Base-by-base conservation (phyloP, 352 stramenopile species). In the Globisporangium carolinianum region DNA sequence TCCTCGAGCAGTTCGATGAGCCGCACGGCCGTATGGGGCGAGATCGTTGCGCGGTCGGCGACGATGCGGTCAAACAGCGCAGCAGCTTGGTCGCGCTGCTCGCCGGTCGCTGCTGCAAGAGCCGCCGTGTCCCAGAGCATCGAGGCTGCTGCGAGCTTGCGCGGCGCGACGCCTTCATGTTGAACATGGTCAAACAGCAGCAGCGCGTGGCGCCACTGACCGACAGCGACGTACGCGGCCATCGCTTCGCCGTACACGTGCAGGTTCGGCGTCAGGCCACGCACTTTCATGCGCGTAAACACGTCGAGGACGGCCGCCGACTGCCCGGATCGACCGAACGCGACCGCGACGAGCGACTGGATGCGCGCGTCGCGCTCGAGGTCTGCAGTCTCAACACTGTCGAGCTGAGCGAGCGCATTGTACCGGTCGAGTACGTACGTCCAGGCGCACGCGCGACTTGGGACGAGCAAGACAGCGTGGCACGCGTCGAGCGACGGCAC, bases 151-250 rank as follows among this genome's bases (percentile, higher is more conserved):
- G 65, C 62, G 36, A 82, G 62, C 42, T 66, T 65, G 8, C 68
- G 58, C 8, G 52, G 48, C 32, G 68, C 60, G 54, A 91, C 82
- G 14, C 59, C 72, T 50, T 81, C 72, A 4, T 75, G 72, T 43
- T 73, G 77, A 11, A 89, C 56, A 51, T 91, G 81, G 51, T 89
- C 79, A 58, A 91, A 89, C 24, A 91, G 60, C 73, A 91, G 71
- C 51, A 91, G 57, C 42, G 81, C 72, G 66, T 89, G 73, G 10
- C 76, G 71, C 81, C 78, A 89, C 58, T 89, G 73, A 51, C 65
- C 73, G 56, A 77, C 69, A 14, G 66, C 63, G 24, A 86, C 81
- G 62, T 91, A 91, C 18, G 81, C 79, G 54, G 74, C 69, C 71
- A 91, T 70, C 11, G 81, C 81, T 53, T 87, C 76, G 3, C 75